Conservation (phyloP, 2,329 filamentous ascomycete genomes). For the Fusarium irregulare region DNA sequence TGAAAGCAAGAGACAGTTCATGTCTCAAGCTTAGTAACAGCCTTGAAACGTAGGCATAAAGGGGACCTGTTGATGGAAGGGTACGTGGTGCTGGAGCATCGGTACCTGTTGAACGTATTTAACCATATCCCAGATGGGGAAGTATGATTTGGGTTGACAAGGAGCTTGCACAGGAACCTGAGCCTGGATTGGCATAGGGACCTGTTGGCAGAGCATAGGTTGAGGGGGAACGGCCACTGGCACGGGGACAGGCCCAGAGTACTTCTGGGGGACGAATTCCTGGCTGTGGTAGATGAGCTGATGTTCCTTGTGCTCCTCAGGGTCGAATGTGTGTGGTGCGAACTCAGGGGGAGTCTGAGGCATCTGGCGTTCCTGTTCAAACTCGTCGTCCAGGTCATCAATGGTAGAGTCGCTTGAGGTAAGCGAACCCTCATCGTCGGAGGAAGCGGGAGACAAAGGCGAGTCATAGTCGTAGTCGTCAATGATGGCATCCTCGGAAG, state of each 20-base stretch:
- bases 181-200: conserved; percentile 48
- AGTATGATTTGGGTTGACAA: conserved; percentile 60
- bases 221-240: conserved; percentile 43
- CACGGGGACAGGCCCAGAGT: conserved; percentile 53
- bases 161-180: conserved; percentile 53
- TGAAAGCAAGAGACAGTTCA: conserved; percentile 6
- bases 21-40: conserved; percentile 54
- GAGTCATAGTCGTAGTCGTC: conserved; percentile 58
- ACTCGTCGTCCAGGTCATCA: conserved; percentile 63
- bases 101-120: conserved; percentile 64
- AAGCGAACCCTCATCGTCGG: conserved; percentile 67
- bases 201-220: conserved; percentile 49
- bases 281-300: conserved; percentile 55
- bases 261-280: conserved; percentile 61
- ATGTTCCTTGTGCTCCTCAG: conserved; percentile 58
- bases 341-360: conserved; percentile 55
- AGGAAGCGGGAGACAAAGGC: conserved; percentile 63
- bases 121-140: conserved; percentile 64
- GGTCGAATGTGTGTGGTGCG: conserved; percentile 58
- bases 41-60: conserved; percentile 64
- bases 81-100: conserved; percentile 60
- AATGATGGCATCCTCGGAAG: conserved; percentile 59
- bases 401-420: conserved; percentile 65
- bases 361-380: conserved; percentile 57
- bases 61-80: conserved; percentile 65